Base-by-base conservation (phyloP, 2,329 filamentous ascomycete species). In the Trichoderma atroviride region DNA sequence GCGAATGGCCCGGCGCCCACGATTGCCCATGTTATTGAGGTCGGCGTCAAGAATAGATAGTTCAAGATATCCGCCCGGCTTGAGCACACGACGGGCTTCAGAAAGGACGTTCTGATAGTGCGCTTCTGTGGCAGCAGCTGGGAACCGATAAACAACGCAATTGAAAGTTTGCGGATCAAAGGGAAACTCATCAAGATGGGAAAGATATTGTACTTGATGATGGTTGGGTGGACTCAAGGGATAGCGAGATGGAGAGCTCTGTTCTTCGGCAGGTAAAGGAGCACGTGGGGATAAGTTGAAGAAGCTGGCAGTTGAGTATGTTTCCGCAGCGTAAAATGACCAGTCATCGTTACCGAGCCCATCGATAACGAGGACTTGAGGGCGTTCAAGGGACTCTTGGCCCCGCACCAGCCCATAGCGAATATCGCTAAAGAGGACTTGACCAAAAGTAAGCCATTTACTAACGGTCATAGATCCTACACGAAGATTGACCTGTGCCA, bases 291-390 rank as follows among this genome's bases (percentile, higher is more conserved):
- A 90, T 29, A 95, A 84, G 76, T 94, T 93, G 81, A 92, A 95
- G 71, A 96, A 91, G 2, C 88, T 90, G 0, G 90, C 90, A 0
- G 85, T 84, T 0, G 91, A 90, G 72, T 95, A 95, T 0, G 91
- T 93, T 76, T 94, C 88, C 7, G 92, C 91, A 24, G 92, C 92
- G 74, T 94, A 95, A 78, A 93, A 94, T 0, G 92, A 94, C 92
- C 92, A 96, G 76, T 96, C 92, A 73, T 91, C 89, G 75, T 94
- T 94, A n/a, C 92, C 92, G 35, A 96, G 88, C 5, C 92, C 92
- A 79, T 96, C 92, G 69, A 96, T 86, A 22, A 96, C 90, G 4
- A 96, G 84, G 31, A 96, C 88, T 0, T 87, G 89, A 69, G 83
- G 90, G 67, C 81, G 87, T 81, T 85, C 74, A 24, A 74, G 68